Evolutionary conservation across 345 rosid genomes (phyloP).

Genomic region (Cardamine resedifolia): DNA sequence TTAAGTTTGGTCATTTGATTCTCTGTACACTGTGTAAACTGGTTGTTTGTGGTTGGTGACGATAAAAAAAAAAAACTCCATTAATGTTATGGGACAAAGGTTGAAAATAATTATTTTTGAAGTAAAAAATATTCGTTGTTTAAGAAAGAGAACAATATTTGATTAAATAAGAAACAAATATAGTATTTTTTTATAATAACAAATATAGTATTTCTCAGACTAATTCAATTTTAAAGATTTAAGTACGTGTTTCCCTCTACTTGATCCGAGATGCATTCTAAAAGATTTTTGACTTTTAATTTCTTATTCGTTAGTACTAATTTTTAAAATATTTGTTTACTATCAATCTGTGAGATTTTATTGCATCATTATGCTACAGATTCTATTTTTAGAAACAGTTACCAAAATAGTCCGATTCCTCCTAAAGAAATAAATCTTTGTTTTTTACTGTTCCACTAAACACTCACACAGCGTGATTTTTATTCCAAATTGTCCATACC

Average conservation of each 20-base stretch:
- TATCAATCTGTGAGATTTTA: not conserved
- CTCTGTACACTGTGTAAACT: conserved; percentile 25
- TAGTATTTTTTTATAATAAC: no score
- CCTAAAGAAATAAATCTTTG: not conserved
- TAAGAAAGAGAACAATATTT: not conserved
- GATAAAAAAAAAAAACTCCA: conserved; percentile 9
- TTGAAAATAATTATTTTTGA: not conserved
- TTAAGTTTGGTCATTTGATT: conserved; percentile 32
- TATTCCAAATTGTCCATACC: not conserved
- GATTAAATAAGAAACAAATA: not conserved
- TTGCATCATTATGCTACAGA: not conserved
- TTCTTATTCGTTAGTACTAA: not conserved
- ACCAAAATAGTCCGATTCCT: conserved; percentile 8
- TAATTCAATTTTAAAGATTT: conserved; percentile 29
- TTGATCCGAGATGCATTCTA: conserved; percentile 32
- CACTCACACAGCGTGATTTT: not conserved
- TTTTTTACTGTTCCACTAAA: not conserved
- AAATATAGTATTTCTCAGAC: not conserved
- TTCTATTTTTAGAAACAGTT: not conserved
- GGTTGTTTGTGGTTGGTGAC: conserved; percentile 38
- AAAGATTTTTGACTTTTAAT: conserved; percentile 27
- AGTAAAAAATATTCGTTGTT: not conserved
- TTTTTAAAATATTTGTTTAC: not conserved
- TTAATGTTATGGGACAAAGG: not conserved
- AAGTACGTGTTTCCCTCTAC: conserved; percentile 36